phyloP scores from a whole-genome alignment of 2,329 filamentous ascomycete species.

The Penicillium sp. region DNA sequence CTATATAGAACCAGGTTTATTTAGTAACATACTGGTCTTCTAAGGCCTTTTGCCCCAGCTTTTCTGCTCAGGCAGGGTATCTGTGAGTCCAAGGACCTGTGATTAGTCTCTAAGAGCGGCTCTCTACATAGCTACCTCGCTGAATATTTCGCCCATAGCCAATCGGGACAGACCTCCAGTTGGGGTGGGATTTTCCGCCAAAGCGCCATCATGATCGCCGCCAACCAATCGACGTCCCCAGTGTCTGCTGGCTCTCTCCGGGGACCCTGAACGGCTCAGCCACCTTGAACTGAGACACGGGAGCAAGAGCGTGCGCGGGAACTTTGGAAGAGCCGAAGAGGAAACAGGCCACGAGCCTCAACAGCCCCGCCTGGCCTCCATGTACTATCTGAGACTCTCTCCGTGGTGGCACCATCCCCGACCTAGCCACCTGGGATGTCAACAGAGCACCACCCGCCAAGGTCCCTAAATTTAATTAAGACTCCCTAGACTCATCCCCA shows the following conservation, averaged over 20 bases:
- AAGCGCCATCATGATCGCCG: constrained; percentile 12
- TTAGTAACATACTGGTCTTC: not conserved
- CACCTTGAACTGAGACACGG: constrained; percentile 8
- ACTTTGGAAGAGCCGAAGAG: constrained; percentile 1
- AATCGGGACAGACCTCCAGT: not conserved
- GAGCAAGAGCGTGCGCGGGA: no score
- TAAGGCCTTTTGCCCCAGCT: no score
- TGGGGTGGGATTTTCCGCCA: not conserved
- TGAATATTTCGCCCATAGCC: not conserved
- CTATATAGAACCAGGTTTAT: no score
- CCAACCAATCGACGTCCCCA: constrained; percentile 5
- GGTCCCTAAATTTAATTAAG: no score
- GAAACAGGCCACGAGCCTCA: constrained; percentile 5
- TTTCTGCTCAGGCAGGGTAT: no score
- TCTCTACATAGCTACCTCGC: not conserved
- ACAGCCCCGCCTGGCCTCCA: not conserved
- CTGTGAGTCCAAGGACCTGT: no score
- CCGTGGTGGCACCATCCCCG: no score
- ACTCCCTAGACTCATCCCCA: no score
- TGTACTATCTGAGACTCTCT: not conserved
- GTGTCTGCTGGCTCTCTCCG: constrained; percentile 5
- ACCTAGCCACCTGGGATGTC: no score
- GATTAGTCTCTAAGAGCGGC: no score
- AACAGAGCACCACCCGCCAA: no score
- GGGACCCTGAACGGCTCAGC: constrained; percentile 4